These are phyloP conservation scores for Amphichorda felina DNA, from an alignment of 2,329 filamentous ascomycete genomes.

Conservation along the genomic window DNA sequence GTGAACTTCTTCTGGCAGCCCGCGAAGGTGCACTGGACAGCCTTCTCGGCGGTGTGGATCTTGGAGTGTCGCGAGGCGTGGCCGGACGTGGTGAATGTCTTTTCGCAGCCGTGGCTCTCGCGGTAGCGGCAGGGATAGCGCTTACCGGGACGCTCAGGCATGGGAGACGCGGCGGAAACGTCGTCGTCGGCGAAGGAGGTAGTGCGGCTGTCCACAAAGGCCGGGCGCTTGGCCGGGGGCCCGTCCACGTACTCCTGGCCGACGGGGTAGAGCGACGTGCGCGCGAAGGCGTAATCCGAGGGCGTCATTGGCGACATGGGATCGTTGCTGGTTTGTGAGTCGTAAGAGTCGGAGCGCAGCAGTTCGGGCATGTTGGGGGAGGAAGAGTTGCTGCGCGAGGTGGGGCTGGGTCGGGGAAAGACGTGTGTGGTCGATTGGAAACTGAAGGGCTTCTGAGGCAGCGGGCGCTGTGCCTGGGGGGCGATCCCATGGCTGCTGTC, in stretches of 20 bases:
- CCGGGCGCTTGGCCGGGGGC: conserved; percentile 25
- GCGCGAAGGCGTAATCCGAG: conserved; percentile 27
- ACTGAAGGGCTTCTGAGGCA: conserved; percentile 13
- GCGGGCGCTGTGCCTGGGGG: conserved; percentile 8
- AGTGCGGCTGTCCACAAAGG: conserved; percentile 30
- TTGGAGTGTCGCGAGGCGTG: conserved; percentile 79
- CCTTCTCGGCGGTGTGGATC: conserved; percentile 74
- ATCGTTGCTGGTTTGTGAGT: conserved; percentile 41
- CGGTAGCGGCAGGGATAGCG: conserved; percentile 65
- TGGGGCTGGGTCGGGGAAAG: conserved; percentile 19
- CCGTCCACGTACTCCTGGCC: conserved; percentile 18
- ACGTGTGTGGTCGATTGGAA: conserved; percentile 22
- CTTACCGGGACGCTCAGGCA: conserved; percentile 42
- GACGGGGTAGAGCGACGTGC: conserved; percentile 25
- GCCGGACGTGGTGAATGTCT: conserved; percentile 75
- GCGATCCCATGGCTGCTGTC: conserved; percentile 16
- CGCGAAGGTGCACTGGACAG: conserved; percentile 52
- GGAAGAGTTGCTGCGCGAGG: conserved; percentile 27
- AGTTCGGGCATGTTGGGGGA: conserved; percentile 43
- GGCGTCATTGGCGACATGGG: conserved; percentile 45
- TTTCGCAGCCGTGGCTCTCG: conserved; percentile 59
- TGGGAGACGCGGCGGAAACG: conserved; percentile 16
- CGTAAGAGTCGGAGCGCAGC: conserved; percentile 48
- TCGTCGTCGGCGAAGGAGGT: conserved; percentile 34
- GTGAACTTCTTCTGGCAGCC: conserved; percentile 74